Base-by-base conservation (phyloP, 345 rosid species). In the Lepidium sativum region DNA sequence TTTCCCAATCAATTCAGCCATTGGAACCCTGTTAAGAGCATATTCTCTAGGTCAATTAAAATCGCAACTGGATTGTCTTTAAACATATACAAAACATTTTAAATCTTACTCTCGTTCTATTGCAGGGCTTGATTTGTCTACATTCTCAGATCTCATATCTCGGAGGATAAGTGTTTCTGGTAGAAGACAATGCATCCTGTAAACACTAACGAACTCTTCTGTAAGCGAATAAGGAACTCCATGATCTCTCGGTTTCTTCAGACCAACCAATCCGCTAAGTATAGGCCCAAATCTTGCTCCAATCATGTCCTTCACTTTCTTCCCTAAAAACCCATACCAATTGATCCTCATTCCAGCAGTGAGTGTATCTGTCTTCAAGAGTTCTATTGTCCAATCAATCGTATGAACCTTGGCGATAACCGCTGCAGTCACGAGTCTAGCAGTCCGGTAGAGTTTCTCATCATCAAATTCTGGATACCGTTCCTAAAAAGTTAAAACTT, bases 391-490 rank as follows among this genome's bases (percentile, higher is more conserved):
- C 96, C 92, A 86, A 60, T 89, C 96, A 25, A 89, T 89, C 20
- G 92, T 89, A 78, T 89, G 96, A 68, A 89, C 73, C 65, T 89
- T 89, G n/a, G 91, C 96, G 50, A 89, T 83, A 25, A 84, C 84
- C 9, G 96, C 90, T 3, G 91, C 80, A 52, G 91, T 86, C 66
- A 89, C 92, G 38, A 89, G 54, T 61, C 92, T 86, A 2, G 90
- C 90, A 32, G 77, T 64, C 25, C 80, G 74, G 54, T 81, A 86
- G 1, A 89, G 83, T 80, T 70, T 79, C 75, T 84, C 89, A 11
- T 89, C 92, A 53, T 81, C 86, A 44, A 84, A 65, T 50, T 83
- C 82, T 8, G 80, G 78, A 64, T 83, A 75, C 40, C 76, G 41
- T 23, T 80, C 79, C 90, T 84, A 20, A 13, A 32, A n/a, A 11